Percentiles rank a stretch among this genome's conserved stretches.
Conservation (phyloP, 192 early-diverging fungal species). For the Backusella liffmaniae region DNA sequence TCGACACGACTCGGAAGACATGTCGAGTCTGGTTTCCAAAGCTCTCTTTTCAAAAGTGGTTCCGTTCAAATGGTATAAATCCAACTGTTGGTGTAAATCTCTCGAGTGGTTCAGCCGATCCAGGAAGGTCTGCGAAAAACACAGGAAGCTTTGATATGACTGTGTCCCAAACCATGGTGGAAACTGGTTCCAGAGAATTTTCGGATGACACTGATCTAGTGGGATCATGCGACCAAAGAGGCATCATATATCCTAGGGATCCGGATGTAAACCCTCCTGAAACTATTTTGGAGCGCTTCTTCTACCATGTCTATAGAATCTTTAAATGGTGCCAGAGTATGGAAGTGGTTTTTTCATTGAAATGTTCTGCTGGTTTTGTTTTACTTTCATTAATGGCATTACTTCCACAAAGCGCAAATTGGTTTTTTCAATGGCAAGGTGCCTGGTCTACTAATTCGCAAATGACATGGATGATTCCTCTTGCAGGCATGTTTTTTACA, state of each 20-base stretch:
- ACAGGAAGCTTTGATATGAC: neutral
- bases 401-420: constrained; percentile 5
- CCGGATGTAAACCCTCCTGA: constrained; percentile 29
- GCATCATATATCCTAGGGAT: constrained; percentile 15
- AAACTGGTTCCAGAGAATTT: neutral
- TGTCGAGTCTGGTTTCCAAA: constrained; percentile 13
- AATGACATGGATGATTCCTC: constrained; percentile 27
- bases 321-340: constrained; percentile 24
- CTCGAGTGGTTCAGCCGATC: neutral
- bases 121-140: neutral
- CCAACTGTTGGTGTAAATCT: constrained; percentile 1
- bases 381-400: constrained; percentile 21
- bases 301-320: constrained; percentile 17
- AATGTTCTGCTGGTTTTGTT: constrained; percentile 26
- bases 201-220: neutral
- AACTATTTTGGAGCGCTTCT: constrained; percentile 27
- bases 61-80: constrained; percentile 2
- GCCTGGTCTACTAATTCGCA: constrained; percentile 33
- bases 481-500: constrained; percentile 30
- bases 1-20: neutral
- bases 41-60: constrained; percentile 15
- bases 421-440: constrained; percentile 25
- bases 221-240: neutral
- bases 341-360: constrained; percentile 25
- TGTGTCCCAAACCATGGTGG: neutral